Percentiles rank a stretch among this genome's conserved stretches.
Conservation (phyloP, 139 green algal genomes). For the Coelastrella sp. region DNA sequence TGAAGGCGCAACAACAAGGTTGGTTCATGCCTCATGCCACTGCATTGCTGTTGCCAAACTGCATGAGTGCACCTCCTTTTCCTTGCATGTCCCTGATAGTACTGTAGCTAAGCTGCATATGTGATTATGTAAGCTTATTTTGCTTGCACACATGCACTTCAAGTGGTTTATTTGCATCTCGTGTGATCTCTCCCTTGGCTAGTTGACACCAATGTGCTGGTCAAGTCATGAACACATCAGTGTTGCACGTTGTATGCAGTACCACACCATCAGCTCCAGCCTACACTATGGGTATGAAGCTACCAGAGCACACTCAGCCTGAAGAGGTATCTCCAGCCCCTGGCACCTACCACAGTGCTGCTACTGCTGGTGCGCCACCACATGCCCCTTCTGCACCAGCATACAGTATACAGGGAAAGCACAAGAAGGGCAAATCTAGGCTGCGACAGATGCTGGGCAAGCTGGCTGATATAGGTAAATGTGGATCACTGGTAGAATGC, state of each 20-base stretch:
- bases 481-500: no score
- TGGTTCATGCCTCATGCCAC: background rate
- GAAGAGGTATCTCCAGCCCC: background rate
- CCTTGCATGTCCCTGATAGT: no score
- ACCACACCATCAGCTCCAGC: background rate
- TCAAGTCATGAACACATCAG: background rate
- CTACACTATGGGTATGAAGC: background rate
- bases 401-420: constrained; percentile 25
- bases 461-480: background rate
- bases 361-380: constrained; percentile 12
- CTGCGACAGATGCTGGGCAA: constrained; percentile 27
- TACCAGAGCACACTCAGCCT: background rate
- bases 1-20: background rate
- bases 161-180: no score
- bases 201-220: background rate
- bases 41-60: background rate
- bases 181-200: background rate
- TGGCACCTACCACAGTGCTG: constrained; percentile 8
- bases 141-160: no score
- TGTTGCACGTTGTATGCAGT: background rate
- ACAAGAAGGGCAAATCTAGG: background rate
- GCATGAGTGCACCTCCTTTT: no score
- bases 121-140: no score
- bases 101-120: no score
- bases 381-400: background rate